A percentile compares a stretch with the other conserved stretches of the same genome.
Evolutionary conservation across 2,329 filamentous ascomycete species (phyloP).

Genomic region (Leptographium galeiforme): DNA sequence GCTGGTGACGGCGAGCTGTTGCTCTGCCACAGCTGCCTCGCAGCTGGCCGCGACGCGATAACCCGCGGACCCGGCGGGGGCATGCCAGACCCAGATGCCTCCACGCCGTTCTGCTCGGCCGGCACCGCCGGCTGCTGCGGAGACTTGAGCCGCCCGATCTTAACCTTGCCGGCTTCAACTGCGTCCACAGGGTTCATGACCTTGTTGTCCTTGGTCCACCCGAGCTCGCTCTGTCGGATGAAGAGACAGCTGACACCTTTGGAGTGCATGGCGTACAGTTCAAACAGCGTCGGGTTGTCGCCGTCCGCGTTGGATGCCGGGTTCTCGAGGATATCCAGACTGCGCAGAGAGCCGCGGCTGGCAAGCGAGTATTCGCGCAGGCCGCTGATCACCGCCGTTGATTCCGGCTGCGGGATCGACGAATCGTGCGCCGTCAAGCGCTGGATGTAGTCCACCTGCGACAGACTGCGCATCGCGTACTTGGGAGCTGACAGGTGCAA

Average conservation of each 20-base stretch:
- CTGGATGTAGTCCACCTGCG: constrained; percentile 78
- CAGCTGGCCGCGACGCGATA: constrained; percentile 17
- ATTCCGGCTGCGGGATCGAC: constrained; percentile 70
- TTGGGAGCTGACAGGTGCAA: constrained; percentile 88
- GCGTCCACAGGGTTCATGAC: constrained; percentile 69
- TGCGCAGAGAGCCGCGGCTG: constrained; percentile 74
- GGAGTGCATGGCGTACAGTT: constrained; percentile 95
- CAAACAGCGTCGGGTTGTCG: constrained; percentile 69
- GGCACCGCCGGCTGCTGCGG: constrained; percentile 30
- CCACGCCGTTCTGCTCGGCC: constrained; percentile 19
- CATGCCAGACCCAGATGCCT: constrained; percentile 4
- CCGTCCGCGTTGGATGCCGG: constrained; percentile 49
- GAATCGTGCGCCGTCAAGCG: constrained; percentile 60
- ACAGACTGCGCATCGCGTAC: constrained; percentile 71
- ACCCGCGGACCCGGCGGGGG: constrained; percentile 16
- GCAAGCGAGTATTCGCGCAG: constrained; percentile 89
- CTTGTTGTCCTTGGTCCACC: constrained; percentile 85
- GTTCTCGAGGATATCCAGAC: constrained; percentile 72
- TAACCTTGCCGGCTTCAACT: constrained; percentile 57
- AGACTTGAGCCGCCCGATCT: constrained; percentile 55
- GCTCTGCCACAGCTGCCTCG: constrained; percentile 22
- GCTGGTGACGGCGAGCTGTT: constrained; percentile 8
- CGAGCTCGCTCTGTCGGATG: constrained; percentile 78
- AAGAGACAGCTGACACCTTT: constrained; percentile 86
- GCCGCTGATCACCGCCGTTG: constrained; percentile 93